Evolutionary conservation across 441 rosid genomes (phyloP), one percentile per base, ranked within the genome.

Genomic region (Pelargonium cotyledonis): DNA sequence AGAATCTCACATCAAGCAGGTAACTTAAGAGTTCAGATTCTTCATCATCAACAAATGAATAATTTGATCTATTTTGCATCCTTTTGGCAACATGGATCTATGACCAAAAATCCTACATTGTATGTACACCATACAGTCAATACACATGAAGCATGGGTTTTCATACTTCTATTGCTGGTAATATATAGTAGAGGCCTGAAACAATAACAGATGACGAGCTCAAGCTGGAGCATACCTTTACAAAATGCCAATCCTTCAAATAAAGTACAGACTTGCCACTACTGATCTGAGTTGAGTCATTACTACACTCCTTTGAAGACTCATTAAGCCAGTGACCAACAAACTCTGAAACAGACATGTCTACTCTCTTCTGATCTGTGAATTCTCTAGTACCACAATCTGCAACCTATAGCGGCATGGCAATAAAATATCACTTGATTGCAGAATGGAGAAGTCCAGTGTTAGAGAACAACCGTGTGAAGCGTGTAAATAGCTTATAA

Each of bases 201-300:
- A 23, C n/a, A 23, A 9, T 1, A 21, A 61, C 21, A 21, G 65
- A n/a, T 26, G 65, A 35, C 23, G 29, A 29, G 18, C 9, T 35
- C 4, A 26, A 23, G 40, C 66, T 64, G 35, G 23, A 49, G 49
- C 41, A 44, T 67, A 91, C 97, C 92, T 90, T 92, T 8, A 84
- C 95, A 76, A 95, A 92, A 83, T 95, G 98, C 97, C 99, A 95
- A 68, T 92, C 99, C 83, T 92, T 95, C 76, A 95, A 77, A 86
- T 94, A 94, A 5, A 89, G 83, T 75, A 83, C 77, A 2, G 88
- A 76, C 23, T 73, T 72, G 58, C 70, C 76, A 70, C 76, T 72
- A 18, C 66, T 66, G 64, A 64, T 70, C 47, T 63, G 46, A 29
- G 6, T 43, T 1, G 75, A 73, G 61, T 66, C 69, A 69, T 55